Conservation (phyloP, 2,329 filamentous ascomycete species). For the Penicillium sp. region DNA sequence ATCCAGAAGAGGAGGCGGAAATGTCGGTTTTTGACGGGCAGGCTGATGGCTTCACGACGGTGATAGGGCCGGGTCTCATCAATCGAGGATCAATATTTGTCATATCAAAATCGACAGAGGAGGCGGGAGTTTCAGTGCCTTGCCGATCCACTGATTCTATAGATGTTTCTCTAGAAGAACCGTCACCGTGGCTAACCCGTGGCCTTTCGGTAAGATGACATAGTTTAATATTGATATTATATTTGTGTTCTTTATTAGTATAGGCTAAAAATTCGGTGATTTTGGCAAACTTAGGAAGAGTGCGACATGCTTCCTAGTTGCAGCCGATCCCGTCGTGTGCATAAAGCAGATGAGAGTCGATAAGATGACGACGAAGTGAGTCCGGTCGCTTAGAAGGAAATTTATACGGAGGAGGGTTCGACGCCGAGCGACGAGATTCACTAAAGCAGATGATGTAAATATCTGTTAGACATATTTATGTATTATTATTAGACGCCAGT, state of each 20-base stretch:
- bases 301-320: conserved; percentile 11
- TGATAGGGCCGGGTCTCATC: too few relatives aligned
- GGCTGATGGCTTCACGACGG: too few relatives aligned
- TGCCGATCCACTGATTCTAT: too few relatives aligned
- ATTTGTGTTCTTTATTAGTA: conserved; percentile 9
- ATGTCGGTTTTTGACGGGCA: too few relatives aligned
- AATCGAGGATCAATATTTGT: too few relatives aligned
- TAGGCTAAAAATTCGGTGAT: conserved; percentile 17
- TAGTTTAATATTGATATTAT: conserved; percentile 20
- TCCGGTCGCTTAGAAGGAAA: conserved; percentile 23
- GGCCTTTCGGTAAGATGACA: conserved; percentile 9
- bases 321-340: conserved; percentile 18
- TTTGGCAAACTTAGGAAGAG: conserved; percentile 12
- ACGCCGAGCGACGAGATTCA: conserved; percentile 18
- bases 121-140: too few relatives aligned
- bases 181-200: not conserved
- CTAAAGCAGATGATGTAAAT: conserved; percentile 26
- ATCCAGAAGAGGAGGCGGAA: too few relatives aligned
- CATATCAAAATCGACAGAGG: too few relatives aligned
- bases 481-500: conserved; percentile 11
- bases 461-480: conserved; percentile 20
- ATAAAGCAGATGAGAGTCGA: conserved; percentile 20
- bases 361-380: conserved; percentile 24
- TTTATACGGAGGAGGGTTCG: conserved; percentile 25
- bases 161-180: too few relatives aligned